phyloP scores from a whole-genome alignment of 768 basidiomycete genomes.

The Psilocybe tampanensis region DNA sequence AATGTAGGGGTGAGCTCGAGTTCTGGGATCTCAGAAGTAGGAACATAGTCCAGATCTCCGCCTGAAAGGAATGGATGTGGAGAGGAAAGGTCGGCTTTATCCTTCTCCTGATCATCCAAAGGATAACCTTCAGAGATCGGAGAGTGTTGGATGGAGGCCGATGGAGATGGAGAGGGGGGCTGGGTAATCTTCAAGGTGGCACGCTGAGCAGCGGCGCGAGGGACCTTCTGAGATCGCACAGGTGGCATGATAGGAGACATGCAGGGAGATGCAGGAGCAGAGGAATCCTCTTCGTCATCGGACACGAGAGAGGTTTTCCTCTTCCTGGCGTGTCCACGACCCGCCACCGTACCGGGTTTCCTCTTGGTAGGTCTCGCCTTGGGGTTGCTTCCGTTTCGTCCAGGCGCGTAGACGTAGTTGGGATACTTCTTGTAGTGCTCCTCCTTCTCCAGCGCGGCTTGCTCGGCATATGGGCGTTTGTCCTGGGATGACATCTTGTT shows the following conservation, averaged over 20 bases:
- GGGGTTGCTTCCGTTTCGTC: constrained; percentile 10
- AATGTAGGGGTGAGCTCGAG: constrained; percentile 18
- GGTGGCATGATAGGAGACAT: neutral
- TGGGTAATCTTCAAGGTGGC: constrained; percentile 2
- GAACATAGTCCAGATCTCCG: constrained; percentile 15
- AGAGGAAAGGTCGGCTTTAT: neutral
- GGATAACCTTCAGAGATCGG: neutral
- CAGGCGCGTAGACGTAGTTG: constrained; percentile 29
- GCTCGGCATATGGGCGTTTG: constrained; percentile 15
- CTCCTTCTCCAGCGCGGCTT: constrained; percentile 28
- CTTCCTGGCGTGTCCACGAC: neutral
- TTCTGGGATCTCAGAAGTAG: constrained; percentile 24
- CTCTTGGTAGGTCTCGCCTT: neutral
- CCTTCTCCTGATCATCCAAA: neutral
- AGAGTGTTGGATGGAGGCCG: neutral
- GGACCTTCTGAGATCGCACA: neutral
- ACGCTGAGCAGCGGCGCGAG: constrained; percentile 13
- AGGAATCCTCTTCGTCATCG: neutral
- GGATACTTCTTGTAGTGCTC: constrained; percentile 29
- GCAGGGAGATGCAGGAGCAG: neutral
- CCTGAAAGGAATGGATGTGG: neutral
- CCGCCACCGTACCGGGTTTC: neutral
- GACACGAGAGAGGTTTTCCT: neutral
- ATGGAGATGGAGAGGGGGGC: neutral
- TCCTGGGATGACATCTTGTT: constrained; percentile 22